Conservation (phyloP, 441 rosid species). For the Metrosideros polymorpha region DNA sequence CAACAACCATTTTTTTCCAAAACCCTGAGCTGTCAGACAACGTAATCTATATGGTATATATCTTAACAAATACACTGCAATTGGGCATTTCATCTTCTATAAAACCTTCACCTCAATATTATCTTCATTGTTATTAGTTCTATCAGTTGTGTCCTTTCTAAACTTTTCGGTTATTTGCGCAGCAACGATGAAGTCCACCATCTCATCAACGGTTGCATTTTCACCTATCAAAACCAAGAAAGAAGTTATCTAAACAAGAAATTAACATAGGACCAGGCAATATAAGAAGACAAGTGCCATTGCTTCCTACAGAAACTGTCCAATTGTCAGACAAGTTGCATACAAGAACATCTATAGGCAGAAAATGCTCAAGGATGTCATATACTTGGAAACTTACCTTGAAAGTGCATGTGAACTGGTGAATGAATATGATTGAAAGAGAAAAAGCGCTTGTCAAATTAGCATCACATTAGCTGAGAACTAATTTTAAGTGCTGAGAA, state of each 20-base stretch:
- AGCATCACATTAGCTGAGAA: background rate
- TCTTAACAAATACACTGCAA: background rate
- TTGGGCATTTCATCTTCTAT: background rate
- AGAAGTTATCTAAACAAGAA: background rate
- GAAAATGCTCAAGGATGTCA: background rate
- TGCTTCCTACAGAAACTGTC: background rate
- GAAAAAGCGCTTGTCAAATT: background rate
- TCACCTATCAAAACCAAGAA: conserved; percentile 29
- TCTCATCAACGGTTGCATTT: conserved; percentile 47
- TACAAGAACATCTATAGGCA: background rate
- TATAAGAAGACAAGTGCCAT: background rate
- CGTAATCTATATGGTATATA: background rate
- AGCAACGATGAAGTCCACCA: conserved; percentile 85
- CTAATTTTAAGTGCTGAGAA: background rate
- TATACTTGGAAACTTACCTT: background rate
- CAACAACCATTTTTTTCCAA: background rate
- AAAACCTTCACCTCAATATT: conserved; percentile 21
- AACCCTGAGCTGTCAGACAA: background rate
- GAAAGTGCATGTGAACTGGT: background rate
- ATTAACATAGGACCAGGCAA: background rate
- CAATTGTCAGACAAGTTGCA: background rate
- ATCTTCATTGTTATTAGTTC: conserved; percentile 22
- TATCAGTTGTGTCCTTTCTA: conserved; percentile 31
- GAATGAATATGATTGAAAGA: background rate
- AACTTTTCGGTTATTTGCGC: conserved; percentile 61